Percentiles rank a stretch among this genome's conserved stretches.
These are phyloP conservation scores for Halophytophthora batemanensis DNA, from an alignment of 352 stramenopile species.

Conservation along the genomic window DNA sequence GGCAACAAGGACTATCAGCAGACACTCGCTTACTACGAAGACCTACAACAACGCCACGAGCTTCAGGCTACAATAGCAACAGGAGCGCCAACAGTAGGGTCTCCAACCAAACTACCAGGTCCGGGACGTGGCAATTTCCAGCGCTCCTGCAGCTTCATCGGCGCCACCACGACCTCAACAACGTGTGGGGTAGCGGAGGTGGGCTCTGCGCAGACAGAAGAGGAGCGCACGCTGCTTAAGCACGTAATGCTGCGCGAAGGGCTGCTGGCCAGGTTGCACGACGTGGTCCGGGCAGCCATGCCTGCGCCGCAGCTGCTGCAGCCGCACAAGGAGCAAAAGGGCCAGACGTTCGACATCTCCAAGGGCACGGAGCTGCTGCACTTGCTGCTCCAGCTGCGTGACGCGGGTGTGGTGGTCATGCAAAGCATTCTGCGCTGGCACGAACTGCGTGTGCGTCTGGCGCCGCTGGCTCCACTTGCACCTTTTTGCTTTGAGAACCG, in stretches of 20 bases:
- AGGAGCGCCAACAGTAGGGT: neutral
- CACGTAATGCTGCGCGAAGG: conserved; percentile 60
- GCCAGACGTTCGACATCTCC: conserved; percentile 36
- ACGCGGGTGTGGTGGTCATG: conserved; percentile 53
- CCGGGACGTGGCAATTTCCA: conserved; percentile 17
- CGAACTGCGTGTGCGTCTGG: conserved; percentile 17
- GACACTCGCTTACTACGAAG: conserved; percentile 61
- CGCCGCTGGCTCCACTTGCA: conserved; percentile 20
- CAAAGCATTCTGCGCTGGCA: conserved; percentile 59
- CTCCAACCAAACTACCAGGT: conserved; percentile 5
- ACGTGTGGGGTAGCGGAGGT: conserved; percentile 21
- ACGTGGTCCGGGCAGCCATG: conserved; percentile 23
- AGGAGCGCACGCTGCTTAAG: conserved; percentile 42
- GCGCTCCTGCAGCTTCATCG: conserved; percentile 18
- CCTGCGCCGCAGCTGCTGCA: conserved; percentile 20
- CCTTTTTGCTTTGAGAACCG: conserved; percentile 49
- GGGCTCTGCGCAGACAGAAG: conserved; percentile 20
- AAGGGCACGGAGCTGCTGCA: conserved; percentile 56
- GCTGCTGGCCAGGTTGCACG: conserved; percentile 47
- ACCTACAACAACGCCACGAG: conserved; percentile 23
- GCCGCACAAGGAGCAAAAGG: conserved; percentile 14
- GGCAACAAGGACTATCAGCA: conserved; percentile 45
- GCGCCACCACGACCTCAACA: conserved; percentile 16
- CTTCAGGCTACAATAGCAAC: neutral
- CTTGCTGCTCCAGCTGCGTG: conserved; percentile 60